Evolutionary conservation across 176 grass and related monocot genomes (phyloP).

Genomic region (Oryza coarctata): DNA sequence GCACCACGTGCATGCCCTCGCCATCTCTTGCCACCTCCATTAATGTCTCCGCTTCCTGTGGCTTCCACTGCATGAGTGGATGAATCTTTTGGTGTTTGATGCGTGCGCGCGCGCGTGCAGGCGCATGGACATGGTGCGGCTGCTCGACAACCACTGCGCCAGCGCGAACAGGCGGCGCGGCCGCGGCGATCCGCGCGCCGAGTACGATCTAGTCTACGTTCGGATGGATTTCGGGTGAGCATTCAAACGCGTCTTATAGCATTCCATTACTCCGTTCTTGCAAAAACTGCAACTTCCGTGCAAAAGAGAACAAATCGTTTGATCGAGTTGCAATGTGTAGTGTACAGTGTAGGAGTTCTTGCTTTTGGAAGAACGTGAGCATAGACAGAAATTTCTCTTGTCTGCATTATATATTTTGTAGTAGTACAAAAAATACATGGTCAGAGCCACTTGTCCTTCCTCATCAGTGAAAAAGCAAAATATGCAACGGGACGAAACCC

Average conservation of each 20-base stretch:
- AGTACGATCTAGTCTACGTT: slow-evolving; percentile 75
- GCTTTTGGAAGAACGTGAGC: background rate
- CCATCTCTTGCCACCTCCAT: background rate
- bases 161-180: slow-evolving; percentile 18
- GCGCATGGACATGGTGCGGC: slow-evolving; percentile 26
- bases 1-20: background rate
- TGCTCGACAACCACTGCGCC: slow-evolving; percentile 72
- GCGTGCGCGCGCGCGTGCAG: slow-evolving; percentile 38
- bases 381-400: background rate
- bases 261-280: background rate
- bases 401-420: background rate
- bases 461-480: background rate
- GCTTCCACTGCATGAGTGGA: no score
- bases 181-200: slow-evolving; percentile 4
- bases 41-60: background rate
- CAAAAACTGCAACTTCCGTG: background rate
- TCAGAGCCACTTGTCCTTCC: background rate
- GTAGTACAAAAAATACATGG: background rate
- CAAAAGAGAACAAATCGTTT: background rate
- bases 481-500: background rate
- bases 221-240: slow-evolving; percentile 78
- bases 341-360: background rate
- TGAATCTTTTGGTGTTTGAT: background rate
- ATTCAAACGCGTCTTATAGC: background rate
- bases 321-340: background rate